A percentile compares a stretch with the other conserved stretches of the same genome.
Conservation (phyloP, 495 filamentous ascomycete genomes). For the Evernia prunastri region DNA sequence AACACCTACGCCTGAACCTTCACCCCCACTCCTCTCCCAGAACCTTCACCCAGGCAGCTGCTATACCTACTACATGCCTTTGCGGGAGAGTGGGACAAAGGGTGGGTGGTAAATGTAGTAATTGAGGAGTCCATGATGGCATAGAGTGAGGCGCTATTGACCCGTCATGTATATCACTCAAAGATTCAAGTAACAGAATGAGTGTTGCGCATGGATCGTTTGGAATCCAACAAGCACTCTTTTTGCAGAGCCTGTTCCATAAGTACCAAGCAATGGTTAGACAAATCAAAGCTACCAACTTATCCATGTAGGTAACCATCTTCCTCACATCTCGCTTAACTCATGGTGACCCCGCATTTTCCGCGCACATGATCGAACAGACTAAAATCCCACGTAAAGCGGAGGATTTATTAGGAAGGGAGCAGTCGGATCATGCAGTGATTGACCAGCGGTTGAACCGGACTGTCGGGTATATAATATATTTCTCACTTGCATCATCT, state of each 20-base stretch:
- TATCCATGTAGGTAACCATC: no score
- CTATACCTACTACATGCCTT: neutral
- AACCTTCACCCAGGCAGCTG: neutral
- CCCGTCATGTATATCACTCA: neutral
- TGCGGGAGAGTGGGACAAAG: neutral
- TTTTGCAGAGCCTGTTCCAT: no score
- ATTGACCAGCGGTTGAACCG: neutral
- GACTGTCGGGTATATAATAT: neutral
- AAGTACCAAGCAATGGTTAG: no score
- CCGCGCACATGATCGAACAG: no score
- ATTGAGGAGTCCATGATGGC: neutral
- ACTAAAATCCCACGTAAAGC: no score
- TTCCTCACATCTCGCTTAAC: no score
- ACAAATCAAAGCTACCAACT: no score
- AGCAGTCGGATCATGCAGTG: no score
- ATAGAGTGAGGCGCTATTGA: neutral
- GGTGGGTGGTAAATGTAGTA: neutral
- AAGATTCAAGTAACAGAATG: neutral
- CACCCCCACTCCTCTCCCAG: neutral
- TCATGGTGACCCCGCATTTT: no score
- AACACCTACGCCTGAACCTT: neutral
- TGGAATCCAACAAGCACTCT: neutral
- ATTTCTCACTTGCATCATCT: neutral
- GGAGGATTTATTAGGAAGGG: no score
- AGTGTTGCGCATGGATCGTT: neutral